These are phyloP conservation scores for Komagataella phaffii DNA, from an alignment of 805 yeast genomes.

Conservation along the genomic window DNA sequence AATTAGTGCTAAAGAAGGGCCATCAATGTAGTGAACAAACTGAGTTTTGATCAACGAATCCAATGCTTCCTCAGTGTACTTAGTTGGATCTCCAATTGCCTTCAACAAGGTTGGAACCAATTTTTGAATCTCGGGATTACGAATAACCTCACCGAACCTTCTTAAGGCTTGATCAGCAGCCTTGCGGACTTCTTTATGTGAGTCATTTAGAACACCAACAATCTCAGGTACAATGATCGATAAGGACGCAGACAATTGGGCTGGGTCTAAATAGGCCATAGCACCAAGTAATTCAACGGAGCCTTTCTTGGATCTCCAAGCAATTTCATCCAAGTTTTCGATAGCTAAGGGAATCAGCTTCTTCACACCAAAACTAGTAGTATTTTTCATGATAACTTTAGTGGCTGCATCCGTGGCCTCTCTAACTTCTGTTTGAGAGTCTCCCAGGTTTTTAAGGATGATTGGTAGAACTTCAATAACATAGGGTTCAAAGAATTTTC, in stretches of 20 bases:
- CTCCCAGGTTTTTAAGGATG: slow-evolving; percentile 74
- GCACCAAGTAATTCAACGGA: slow-evolving; percentile 93
- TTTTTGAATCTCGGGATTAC: slow-evolving; percentile 93
- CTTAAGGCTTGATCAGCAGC: slow-evolving; percentile 86
- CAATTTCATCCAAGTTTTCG: slow-evolving; percentile 69
- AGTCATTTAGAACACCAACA: slow-evolving; percentile 86
- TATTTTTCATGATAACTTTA: slow-evolving; percentile 73
- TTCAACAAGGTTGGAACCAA: slow-evolving; percentile 76
- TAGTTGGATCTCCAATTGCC: slow-evolving; percentile 95
- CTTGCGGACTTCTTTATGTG: slow-evolving; percentile 93
- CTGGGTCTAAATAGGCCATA: slow-evolving; percentile 95
- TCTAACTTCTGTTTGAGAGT: slow-evolving; percentile 72
- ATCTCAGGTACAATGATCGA: slow-evolving; percentile 91
- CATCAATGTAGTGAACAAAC: slow-evolving; percentile 95
- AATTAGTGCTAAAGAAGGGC: slow-evolving; percentile 91
- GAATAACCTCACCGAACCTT: slow-evolving; percentile 90
- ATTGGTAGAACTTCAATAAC: slow-evolving; percentile 81
- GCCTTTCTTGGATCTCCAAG: slow-evolving; percentile 96
- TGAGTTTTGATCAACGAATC: slow-evolving; percentile 81
- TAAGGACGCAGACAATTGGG: slow-evolving; percentile 80
- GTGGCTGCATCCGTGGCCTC: slow-evolving; percentile 83
- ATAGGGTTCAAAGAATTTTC: slow-evolving; percentile 82
- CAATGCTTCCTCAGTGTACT: slow-evolving; percentile 74
- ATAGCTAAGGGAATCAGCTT: slow-evolving; percentile 86
- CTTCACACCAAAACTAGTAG: slow-evolving; percentile 87